Percentiles rank a stretch among this genome's conserved stretches.
These are phyloP conservation scores for Plectosphaerella sp. DNA, from an alignment of 2,329 filamentous ascomycete genomes.

Conservation along the genomic window DNA sequence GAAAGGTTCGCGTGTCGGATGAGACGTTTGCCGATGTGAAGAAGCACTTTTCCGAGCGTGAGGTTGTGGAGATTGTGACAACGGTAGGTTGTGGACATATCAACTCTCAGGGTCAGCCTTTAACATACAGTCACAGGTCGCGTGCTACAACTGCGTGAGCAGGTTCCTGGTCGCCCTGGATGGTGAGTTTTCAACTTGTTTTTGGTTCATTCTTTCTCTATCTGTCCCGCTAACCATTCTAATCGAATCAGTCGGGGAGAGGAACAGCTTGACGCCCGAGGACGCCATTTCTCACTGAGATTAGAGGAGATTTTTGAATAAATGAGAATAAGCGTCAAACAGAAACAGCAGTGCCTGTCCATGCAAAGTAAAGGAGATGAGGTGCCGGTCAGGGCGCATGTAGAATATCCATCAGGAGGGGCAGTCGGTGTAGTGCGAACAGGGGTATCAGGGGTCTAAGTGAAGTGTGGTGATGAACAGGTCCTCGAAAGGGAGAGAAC, in stretches of 20 bases:
- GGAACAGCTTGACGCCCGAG: constrained; percentile 35
- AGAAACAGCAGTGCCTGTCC: not conserved
- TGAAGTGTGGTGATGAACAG: constrained; percentile 17
- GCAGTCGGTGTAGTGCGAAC: constrained; percentile 11
- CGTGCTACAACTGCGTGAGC: constrained; percentile 81
- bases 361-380: constrained; percentile 1
- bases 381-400: not conserved
- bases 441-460: constrained; percentile 36
- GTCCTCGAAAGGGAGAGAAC: constrained; percentile 12
- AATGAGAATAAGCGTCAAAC: not conserved
- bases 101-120: not conserved
- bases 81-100: constrained; percentile 47
- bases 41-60: constrained; percentile 58
- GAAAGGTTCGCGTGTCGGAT: constrained; percentile 64
- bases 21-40: constrained; percentile 62
- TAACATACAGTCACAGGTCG: constrained; percentile 35
- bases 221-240: constrained; percentile 17
- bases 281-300: constrained; percentile 22
- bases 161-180: constrained; percentile 79
- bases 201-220: not conserved
- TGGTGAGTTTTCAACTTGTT: constrained; percentile 41
- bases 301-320: not conserved
- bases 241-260: constrained; percentile 46
- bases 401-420: constrained; percentile 1
- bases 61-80: constrained; percentile 77